Base-by-base conservation (phyloP, 495 filamentous ascomycete genomes). In the Cladorrhinum samala region DNA sequence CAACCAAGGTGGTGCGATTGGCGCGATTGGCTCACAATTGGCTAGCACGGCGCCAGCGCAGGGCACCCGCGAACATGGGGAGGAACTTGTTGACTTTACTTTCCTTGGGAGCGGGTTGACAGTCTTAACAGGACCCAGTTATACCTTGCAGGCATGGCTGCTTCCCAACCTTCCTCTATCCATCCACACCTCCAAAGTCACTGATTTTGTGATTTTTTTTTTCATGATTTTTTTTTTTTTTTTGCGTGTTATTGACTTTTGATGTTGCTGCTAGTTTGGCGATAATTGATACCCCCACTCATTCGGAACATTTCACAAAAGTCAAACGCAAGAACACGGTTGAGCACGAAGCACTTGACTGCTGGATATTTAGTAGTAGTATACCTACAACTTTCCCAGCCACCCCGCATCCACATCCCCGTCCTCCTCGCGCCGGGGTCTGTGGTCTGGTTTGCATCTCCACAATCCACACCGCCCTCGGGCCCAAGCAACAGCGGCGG, bases 1-100 rank as follows among this genome's bases (percentile, higher is more conserved):
- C 59, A 65, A 65, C 27, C 5, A 42, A n/a, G 6, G 14, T 19
- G 20, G 21, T 49, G 51, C 53, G 43, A 60, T 60, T 63, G 57
- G 61, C 33, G 24, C 25, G 30, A 53, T 19, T 46, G 19, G 13
- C 33, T 19, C 40, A 52, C 59, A 61, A 62, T 61, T 65, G 59
- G 64, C 45, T 43, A 41, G 39, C 37, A 50, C 47, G 44, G 59
- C 51, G 64, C 64, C 57, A 62, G 40, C 61, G 27, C 48, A 62
- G 43, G 14, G 24, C 42, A 33, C 11, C 27, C 17, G 39, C 13
- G n/a, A 47, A 17, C 20, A 27, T 47, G 45, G 17, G 9, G 25
- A 20, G 24, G 13, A 20, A 20, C 45, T 23, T 25, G n/a, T 25
- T 36, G 21, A 24, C 19, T n/a, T 18, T n/a, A n/a, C n/a, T n/a